Evolutionary conservation across 1,284 basidiomycete genomes (phyloP), one percentile per base, ranked within the genome.

Genomic region (Boletellus deceptivus): DNA sequence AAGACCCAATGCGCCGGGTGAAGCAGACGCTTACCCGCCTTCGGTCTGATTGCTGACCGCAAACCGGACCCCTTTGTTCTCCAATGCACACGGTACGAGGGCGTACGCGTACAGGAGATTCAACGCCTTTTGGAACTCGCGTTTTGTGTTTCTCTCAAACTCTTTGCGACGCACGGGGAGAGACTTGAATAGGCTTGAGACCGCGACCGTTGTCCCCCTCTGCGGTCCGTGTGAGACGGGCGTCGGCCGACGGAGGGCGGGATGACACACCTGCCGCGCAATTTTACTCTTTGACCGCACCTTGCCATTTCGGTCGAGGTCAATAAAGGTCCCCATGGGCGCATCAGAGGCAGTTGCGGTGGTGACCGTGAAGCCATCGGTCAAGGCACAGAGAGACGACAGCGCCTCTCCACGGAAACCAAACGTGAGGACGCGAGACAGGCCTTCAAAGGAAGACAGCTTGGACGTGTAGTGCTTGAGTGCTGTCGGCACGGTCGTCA

Each of bases 391-490:
- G 0, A 99, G 76, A 1, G 94, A 93, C 1, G 93, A 92, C 0
- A 99, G 75, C 0, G 97, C 97, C 70, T 99, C 97, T 16, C 97
- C 97, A 29, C 96, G 83, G 63, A 99, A 99, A 0, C 97, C 97
- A 68, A 98, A 98, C 0, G 95, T 95, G 3, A 75, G 73, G 5
- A 99, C 83, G 0, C 79, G 72, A 0, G 45, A 48, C 3, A 51
- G 16, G 8, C 42, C 45, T 9, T 48, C 45, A 42, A 51, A 51
- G 11, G 49, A 49, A 5, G 49, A 36, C 2, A 51, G 3, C 46
- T 51, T 51, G 11, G 49, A 51, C 24, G 49, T 51, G 27, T 49
- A 43, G 16, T 51, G 45, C n/a, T 48, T 51, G 46, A 51, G 49
- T 27, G 49, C 49, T 51, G 25, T 29, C 6, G 25, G 27, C 11